Base-by-base conservation (phyloP, 2,329 filamentous ascomycete species). In the Ophiosphaerella narmari region DNA sequence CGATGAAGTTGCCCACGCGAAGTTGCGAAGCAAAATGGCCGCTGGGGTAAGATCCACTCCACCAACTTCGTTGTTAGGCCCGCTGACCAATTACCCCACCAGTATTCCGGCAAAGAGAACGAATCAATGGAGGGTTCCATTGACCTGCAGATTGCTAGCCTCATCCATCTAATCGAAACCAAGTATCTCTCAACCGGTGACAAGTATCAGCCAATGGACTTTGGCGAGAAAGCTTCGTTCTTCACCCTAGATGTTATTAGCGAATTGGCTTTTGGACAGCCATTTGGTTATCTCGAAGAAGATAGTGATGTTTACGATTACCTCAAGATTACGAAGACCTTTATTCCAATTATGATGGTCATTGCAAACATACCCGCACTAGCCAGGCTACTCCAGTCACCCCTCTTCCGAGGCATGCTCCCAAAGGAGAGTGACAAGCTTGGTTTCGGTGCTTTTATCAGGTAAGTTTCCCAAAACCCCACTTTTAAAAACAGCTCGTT, bases 191-290 rank as follows among this genome's bases (percentile, higher is more conserved):
- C 58, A 1, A 54, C 45, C 0, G 9, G 41, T 1, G 31, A 50
- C 14, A 63, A 73, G 3, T 71, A 75, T 3, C 73, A 61, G 0
- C 58, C 70, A 1, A 62, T 68, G 45, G 80, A 83, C 43, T 65
- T 79, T 46, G 77, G 70, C 2, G 65, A 67, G 3, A 79, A 79
- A 48, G 68, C 74, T 2, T 78, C 81, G 32, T 84, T 73, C 64
- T 78, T 83, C 43, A 81, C 80, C 1, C 69, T 83, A 6, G 82
- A 84, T 52, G 75, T 82, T 40, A 81, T 84, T 51, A 79, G 75
- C 24, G 75, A 75, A 32, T 60, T 84, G 2, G 78, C 78, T 0
- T 81, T 82, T 50, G 81, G 80, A 5, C 55, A 74, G 13, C 62
- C 78, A 0, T 81, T 82, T 54, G 80, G 80, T 1, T 80, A 77